These are phyloP conservation scores for Plectranthus barbatus DNA, from an alignment of 257 asterid genomes.

Conservation along the genomic window DNA sequence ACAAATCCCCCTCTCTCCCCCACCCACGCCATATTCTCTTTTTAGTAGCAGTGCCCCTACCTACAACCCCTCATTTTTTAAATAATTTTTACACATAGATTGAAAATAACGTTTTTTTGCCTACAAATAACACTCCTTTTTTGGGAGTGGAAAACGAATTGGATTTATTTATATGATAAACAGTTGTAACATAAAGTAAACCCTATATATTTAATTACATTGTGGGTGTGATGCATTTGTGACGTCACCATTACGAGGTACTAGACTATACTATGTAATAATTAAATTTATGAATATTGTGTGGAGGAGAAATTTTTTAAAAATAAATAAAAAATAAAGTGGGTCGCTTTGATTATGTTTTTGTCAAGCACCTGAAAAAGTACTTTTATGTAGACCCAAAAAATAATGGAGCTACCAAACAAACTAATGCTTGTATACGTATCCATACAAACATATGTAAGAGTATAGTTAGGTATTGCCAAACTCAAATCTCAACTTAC, in stretches of 20 bases:
- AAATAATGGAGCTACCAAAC: not conserved
- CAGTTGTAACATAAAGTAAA: not conserved
- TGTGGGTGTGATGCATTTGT: constrained; percentile 24
- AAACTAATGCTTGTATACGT: not conserved
- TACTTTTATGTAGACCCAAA: constrained; percentile 9
- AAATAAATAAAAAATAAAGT: not conserved
- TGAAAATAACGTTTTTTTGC: constrained; percentile 16
- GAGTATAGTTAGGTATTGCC: too few relatives aligned
- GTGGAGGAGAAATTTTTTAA: too few relatives aligned
- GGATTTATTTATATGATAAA: constrained; percentile 12
- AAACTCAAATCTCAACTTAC: too few relatives aligned
- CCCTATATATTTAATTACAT: not conserved
- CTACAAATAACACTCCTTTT: constrained; percentile 14
- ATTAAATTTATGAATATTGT: not conserved
- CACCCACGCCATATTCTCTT: too few relatives aligned
- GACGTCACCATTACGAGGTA: constrained; percentile 14
- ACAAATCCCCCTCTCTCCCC: too few relatives aligned
- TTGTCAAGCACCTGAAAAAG: constrained; percentile 13
- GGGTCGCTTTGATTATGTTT: not conserved
- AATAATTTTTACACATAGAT: not conserved
- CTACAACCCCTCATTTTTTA: constrained; percentile 14
- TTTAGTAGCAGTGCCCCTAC: constrained; percentile 17
- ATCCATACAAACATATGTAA: too few relatives aligned
- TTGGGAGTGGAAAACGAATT: constrained; percentile 34
- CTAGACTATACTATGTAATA: not conserved